A percentile compares a stretch with the other conserved stretches of the same genome.
phyloP scores from a whole-genome alignment of 2,329 filamentous ascomycete species.

The Fusarium paranaense region DNA sequence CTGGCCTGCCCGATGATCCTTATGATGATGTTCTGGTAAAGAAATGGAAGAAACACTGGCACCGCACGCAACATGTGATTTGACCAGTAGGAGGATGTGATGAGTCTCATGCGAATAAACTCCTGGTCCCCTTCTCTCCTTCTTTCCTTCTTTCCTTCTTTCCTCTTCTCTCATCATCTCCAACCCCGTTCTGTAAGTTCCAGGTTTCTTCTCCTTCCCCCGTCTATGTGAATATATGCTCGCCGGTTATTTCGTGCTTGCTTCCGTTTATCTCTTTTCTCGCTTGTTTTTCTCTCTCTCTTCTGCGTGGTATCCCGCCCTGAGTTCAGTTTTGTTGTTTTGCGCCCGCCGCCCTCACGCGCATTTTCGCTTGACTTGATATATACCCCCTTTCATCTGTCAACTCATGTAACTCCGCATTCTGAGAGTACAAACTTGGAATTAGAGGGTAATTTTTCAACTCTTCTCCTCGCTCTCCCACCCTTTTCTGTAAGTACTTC shows the following conservation, averaged over 20 bases:
- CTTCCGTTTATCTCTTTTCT: not conserved
- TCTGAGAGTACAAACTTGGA: not conserved
- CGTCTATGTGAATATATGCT: not conserved
- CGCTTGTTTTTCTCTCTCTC: not conserved
- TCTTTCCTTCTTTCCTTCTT: not conserved
- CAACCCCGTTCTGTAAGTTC: not conserved
- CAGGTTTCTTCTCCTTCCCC: not conserved
- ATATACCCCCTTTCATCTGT: not conserved
- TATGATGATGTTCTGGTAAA: not conserved
- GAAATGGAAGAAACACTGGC: not conserved
- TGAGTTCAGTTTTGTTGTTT: not conserved
- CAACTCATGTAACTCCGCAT: not conserved
- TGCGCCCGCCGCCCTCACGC: not conserved
- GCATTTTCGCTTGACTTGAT: not conserved
- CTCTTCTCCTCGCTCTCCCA: not conserved
- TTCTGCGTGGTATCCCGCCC: not conserved
- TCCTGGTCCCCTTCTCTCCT: not conserved
- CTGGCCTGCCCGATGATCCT: not conserved
- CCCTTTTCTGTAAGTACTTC: not conserved
- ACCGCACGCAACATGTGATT: not conserved
- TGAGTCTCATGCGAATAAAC: not conserved
- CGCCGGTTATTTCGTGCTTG: not conserved
- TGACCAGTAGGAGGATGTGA: not conserved
- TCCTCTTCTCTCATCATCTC: not conserved
- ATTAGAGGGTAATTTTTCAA: not conserved